Base-by-base conservation (phyloP, 106 monocot species). In the Acorus gramineus region DNA sequence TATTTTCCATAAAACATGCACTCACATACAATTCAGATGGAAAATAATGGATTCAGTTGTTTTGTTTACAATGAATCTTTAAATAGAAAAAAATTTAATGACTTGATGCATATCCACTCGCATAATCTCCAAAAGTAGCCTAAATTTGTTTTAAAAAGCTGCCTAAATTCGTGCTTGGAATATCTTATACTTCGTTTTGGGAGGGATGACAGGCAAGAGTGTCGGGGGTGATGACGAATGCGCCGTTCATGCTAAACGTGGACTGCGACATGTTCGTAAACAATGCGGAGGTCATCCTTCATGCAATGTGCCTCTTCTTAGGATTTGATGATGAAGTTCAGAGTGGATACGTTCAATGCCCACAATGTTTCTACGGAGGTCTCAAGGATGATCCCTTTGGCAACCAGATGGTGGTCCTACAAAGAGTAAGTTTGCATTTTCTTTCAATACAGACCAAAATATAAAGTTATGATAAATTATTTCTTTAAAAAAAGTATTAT, bases 201-300 rank as follows among this genome's bases (percentile, higher is more conserved):
- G 10, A 52, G 28, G 3, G 9, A 47, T 7, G 8, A 7, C 65
- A 73, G 73, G 59, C 51, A 11, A 42, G 73, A 45, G 73, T 66
- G 0, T 73, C 73, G 7, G 56, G 56, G 7, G 66, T 52, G 11
- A 59, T 73, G 10, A 73, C 65, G 51, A 59, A 73, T 7, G 73
- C 65, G 10, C 52, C 64, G 4, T 57, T 73, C 49, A 65, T 73
- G 45, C 12, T 73, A 13, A 73, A 66, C 54, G 64, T 73, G 42
- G 73, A 73, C 65, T 73, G 73, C 43, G 73, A 74, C 73, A 74
- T 74, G 73, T 53, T 50, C 8, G 55, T 14, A 8, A 74, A 74
- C 60, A 53, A 74, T 47, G 44, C 60, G 8, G 74, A 59, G 4
- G 42, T 51, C 11, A 2, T 67, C 7, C 58, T 50, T 49, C 66